Conservation (phyloP, 164 flowering plant species). For the Magnolia sinica region DNA sequence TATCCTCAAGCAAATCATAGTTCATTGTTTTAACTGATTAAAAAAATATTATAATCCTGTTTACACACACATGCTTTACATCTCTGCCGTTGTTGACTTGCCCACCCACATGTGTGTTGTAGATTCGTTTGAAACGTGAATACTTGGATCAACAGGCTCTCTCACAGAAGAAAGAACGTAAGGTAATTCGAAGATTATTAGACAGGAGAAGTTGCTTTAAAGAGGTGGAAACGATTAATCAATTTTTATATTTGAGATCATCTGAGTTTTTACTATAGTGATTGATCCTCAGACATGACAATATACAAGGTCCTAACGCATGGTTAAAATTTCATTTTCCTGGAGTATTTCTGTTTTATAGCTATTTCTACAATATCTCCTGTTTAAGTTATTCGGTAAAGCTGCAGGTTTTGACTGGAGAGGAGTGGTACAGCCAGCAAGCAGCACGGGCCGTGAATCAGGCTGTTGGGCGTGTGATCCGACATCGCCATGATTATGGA, state of each 20-base stretch:
- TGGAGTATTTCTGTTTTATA: neutral
- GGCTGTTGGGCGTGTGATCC: constrained; percentile 98
- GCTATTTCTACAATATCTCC: neutral
- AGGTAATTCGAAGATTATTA: constrained; percentile 40
- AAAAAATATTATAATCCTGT: too few species aligned
- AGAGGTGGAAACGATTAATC: neutral
- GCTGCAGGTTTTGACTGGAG: constrained; percentile 66
- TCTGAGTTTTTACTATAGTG: neutral
- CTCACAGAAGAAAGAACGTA: constrained; percentile 28
- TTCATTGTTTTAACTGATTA: too few species aligned
- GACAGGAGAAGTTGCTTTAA: neutral
- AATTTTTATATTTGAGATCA: neutral
- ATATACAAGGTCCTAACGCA: neutral
- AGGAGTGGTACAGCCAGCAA: constrained; percentile 93
- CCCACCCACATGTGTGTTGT: constrained; percentile 15
- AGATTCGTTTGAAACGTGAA: constrained; percentile 95
- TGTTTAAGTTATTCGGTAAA: constrained; percentile 4
- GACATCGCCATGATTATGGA: constrained; percentile 95
- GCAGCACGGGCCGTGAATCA: constrained; percentile 95
- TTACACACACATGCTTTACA: too few species aligned
- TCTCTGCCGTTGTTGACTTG: neutral
- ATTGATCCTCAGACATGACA: neutral
- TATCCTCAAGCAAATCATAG: too few species aligned
- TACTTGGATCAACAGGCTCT: constrained; percentile 63
- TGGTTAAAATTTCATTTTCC: neutral